phyloP scores from a whole-genome alignment of 352 stramenopile genomes.

The Phytophthora sp. region DNA sequence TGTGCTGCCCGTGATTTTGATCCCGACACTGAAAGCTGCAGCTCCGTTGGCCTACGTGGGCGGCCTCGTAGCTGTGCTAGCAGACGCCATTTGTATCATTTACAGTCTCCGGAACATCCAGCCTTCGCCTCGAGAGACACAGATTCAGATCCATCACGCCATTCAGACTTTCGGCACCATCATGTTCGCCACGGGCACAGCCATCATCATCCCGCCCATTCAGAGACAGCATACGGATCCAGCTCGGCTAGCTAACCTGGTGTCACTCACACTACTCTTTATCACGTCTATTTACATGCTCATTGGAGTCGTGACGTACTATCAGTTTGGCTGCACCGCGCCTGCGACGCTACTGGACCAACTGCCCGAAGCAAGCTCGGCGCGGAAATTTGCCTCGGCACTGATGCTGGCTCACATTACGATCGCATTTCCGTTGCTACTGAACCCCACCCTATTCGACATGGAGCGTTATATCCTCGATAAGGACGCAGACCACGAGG shows the following conservation, averaged over 20 bases:
- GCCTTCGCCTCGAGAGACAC: conserved; percentile 55
- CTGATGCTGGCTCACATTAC: conserved; percentile 70
- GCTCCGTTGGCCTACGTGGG: conserved; percentile 57
- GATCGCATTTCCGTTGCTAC: conserved; percentile 66
- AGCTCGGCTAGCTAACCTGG: conserved; percentile 54
- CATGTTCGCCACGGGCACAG: conserved; percentile 73
- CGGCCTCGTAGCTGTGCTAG: conserved; percentile 51
- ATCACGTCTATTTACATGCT: conserved; percentile 79
- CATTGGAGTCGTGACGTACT: conserved; percentile 71
- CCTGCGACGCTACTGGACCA: conserved; percentile 64
- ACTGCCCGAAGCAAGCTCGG: conserved; percentile 41
- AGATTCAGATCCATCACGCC: conserved; percentile 45
- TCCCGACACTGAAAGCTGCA: conserved; percentile 63
- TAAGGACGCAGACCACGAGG: conserved; percentile 65
- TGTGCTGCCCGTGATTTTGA: conserved; percentile 65
- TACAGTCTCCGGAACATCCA: conserved; percentile 52
- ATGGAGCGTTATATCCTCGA: conserved; percentile 65
- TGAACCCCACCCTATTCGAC: conserved; percentile 71
- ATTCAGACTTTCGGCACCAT: conserved; percentile 72
- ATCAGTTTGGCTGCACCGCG: conserved; percentile 72
- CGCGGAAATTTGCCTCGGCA: conserved; percentile 41
- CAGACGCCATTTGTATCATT: conserved; percentile 57
- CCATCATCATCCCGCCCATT: conserved; percentile 70
- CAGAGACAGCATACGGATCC: conserved; percentile 64
- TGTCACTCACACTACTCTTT: conserved; percentile 70